Evolutionary conservation across 2,329 filamentous ascomycete genomes (phyloP), one percentile per base, ranked within the genome.

Genomic region (Bretziella fagacearum): DNA sequence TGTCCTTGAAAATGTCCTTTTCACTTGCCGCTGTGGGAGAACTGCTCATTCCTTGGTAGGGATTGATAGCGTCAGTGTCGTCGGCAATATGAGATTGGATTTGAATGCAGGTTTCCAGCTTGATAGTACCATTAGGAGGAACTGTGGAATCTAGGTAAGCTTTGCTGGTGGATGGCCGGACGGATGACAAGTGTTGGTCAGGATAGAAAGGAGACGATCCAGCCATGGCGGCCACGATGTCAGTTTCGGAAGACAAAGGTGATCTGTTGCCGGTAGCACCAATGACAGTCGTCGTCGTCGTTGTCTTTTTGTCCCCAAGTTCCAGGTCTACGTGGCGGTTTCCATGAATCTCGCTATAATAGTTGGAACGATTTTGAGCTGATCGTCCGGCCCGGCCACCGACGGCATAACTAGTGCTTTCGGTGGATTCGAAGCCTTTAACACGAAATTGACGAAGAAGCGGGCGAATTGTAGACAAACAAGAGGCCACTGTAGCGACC

Each of bases 391-490:
- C 37, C 17, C 33, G 42, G 23, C 39, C 33, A 15, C 26, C 39
- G 30, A 25, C 37, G 18, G 18, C 40, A 29, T 47, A 50, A 15
- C 40, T 43, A 23, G 44, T 29, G 13, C 29, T 36, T 17, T 50
- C 44, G n/a, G 48, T 50, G 17, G 48, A 47, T 37, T 62, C 60
- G 54, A 73, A 73, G 5, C 69, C 70, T 18, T 54, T 62, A 10
- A 73, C 56, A 51, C 59, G 63, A 59, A 65, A 61, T n/a, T 60
- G 59, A 29, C 69, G 67, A 29, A 74, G 63, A 1, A 74, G 62
- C 3, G 71, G 71, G 2, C 70, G 66, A 26, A 74, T 69, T 4
- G 71, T 74, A 18, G 68, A 68, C 8, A 74, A 59, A 50, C 68
- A 71, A 2, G 70, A 66, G 10, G 71, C 71, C 22, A 68, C 56